Evolutionary conservation across 257 asterid genomes (phyloP), one percentile per base, ranked within the genome.

Genomic region (Nicotiana undulata): DNA sequence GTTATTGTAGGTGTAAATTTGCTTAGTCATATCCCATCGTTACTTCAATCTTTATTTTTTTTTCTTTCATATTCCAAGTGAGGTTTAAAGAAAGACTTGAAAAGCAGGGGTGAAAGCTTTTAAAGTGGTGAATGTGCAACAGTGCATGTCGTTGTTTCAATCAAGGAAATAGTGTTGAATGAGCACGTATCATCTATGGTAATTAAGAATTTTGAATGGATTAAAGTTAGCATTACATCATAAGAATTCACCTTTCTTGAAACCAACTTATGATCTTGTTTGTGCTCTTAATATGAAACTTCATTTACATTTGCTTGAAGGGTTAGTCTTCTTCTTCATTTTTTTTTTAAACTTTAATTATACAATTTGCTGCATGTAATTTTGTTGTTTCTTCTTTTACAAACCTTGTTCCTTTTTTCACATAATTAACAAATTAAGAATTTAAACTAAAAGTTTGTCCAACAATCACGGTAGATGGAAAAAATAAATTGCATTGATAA

Each of bases 231-330:
- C 77, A 11, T 67, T 90, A 79, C 87, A 90, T 83, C 90, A 88
- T 37, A 84, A 64, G 22, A 63, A 83, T 6, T 90, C 94, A 4
- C 89, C 93, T 0, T 89, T 85, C 34, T 58, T 90, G 77, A 89
- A 86, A 65, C 67, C 70, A 0, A 81, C 81, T 8, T 79, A 66
- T 2, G 92, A 90, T 77, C 70, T 77, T 20, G 78, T 4, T 20
- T 83, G 84, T 22, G 85, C 90, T 4, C 94, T 89, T 81, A 86
- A 90, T 77, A 51, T 90, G 91, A 93, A 90, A 64, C 90, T n/a
- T n/a, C 85, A 81, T 37, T 76, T 90, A 49, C 94, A 90, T 77
- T 79, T 90, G 76, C 88, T 90, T 51, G 92, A 90, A 53, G 94
- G 94, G 94, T 90, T 24, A 76, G 90, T 85, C 18, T 10, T 8